Percentiles rank a stretch among this genome's conserved stretches.
phyloP scores from a whole-genome alignment of 2,329 filamentous ascomycete species.

The Penicillium oxalicum region DNA sequence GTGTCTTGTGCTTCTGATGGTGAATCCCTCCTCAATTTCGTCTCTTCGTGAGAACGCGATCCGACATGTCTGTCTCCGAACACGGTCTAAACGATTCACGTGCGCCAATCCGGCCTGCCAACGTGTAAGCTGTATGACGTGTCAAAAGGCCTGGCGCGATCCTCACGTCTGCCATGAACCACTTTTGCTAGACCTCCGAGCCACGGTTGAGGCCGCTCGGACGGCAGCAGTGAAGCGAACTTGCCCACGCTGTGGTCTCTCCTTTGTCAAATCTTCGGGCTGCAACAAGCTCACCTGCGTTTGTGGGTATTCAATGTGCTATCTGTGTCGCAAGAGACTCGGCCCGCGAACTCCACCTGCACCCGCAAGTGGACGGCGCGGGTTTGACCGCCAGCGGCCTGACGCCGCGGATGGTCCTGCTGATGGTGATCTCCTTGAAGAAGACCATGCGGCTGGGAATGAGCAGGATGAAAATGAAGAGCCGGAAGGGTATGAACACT shows the following conservation, averaged over 20 bases:
- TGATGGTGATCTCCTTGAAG: conserved; percentile 24
- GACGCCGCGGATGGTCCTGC: conserved; percentile 39
- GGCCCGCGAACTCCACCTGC: conserved; percentile 22
- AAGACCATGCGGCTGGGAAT: conserved; percentile 1
- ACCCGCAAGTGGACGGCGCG: conserved; percentile 1
- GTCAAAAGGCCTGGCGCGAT: conserved; percentile 76
- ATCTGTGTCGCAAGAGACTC: conserved; percentile 75
- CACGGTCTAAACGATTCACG: conserved; percentile 68
- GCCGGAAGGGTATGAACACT: conserved; percentile 79
- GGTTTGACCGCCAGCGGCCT: conserved; percentile 7
- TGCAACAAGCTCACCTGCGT: conserved; percentile 97
- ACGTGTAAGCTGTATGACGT: conserved; percentile 71
- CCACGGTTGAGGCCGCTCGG: conserved; percentile 86
- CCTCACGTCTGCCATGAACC: conserved; percentile 88
- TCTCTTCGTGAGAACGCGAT: conserved; percentile 56
- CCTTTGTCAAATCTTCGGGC: conserved; percentile 86
- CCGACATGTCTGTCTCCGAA: conserved; percentile 61
- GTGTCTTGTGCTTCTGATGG: conserved; percentile 50
- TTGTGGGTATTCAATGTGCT: conserved; percentile 97
- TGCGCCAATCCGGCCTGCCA: conserved; percentile 66
- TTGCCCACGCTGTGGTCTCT: conserved; percentile 83
- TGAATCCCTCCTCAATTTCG: conserved; percentile 47
- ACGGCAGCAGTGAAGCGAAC: conserved; percentile 91
- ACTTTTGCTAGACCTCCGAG: conserved; percentile 71
- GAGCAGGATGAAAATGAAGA: conserved; percentile 31